phyloP scores from a whole-genome alignment of 2,329 filamentous ascomycete species.

The Penicillium capsulatum region DNA sequence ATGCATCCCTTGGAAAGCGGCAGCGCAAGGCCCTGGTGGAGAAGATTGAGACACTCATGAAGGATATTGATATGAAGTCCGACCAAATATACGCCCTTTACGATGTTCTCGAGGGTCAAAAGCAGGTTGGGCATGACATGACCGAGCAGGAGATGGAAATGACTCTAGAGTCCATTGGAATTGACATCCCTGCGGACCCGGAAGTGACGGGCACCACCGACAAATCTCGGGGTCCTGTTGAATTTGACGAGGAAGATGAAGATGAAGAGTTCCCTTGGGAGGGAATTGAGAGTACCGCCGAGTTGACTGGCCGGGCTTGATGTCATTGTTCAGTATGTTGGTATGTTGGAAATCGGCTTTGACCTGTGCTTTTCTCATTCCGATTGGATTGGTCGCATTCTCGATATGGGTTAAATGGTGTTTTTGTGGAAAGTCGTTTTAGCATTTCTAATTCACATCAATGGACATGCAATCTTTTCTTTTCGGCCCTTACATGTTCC shows the following conservation, averaged over 20 bases:
- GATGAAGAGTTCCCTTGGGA: slow-evolving; percentile 43
- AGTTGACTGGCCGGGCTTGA: slow-evolving; percentile 32
- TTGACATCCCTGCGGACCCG: slow-evolving; percentile 24
- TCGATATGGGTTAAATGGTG: no score
- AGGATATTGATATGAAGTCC: slow-evolving; percentile 66
- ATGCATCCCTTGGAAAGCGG: slow-evolving; percentile 62
- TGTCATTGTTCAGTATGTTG: not conserved
- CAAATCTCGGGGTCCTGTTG: slow-evolving; percentile 23
- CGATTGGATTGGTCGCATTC: not conserved
- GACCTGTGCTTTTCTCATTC: not conserved
- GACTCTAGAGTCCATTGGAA: slow-evolving; percentile 52
- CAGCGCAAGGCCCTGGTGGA: slow-evolving; percentile 59
- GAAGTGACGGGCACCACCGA: slow-evolving; percentile 31
- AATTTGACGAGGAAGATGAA: slow-evolving; percentile 34
- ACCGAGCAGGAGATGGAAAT: slow-evolving; percentile 60
- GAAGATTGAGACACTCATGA: slow-evolving; percentile 59
- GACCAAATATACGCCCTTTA: slow-evolving; percentile 79
- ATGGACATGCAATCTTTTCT: no score
- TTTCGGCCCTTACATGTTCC: no score
- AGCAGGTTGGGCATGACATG: slow-evolving; percentile 59
- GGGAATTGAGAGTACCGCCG: slow-evolving; percentile 42
- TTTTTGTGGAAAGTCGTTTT: no score
- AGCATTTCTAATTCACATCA: no score
- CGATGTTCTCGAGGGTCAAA: slow-evolving; percentile 78
- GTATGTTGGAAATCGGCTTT: not conserved